These are phyloP conservation scores for Moniliella sp. DNA, from an alignment of 1,284 basidiomycete species.

Conservation along the genomic window DNA sequence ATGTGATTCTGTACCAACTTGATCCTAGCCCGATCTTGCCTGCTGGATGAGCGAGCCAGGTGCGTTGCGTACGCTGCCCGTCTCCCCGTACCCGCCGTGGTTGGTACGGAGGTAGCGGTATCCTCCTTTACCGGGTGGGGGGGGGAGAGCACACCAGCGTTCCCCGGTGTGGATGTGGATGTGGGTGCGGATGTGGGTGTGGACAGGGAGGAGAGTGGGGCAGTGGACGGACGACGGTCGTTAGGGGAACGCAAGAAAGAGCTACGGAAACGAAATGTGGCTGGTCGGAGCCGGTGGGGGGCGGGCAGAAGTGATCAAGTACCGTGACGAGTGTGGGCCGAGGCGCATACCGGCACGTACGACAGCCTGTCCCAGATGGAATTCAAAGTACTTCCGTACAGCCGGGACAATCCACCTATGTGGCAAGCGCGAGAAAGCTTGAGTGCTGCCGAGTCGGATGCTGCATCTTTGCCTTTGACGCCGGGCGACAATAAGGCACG, in stretches of 20 bases:
- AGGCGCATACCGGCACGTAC: constrained; percentile 4
- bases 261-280: too few relatives aligned
- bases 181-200: too few relatives aligned
- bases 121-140: constrained; percentile 41
- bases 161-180: constrained; percentile 11
- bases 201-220: too few relatives aligned
- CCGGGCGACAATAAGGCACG: too few relatives aligned
- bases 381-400: not conserved
- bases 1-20: too few relatives aligned
- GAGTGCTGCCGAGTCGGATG: not conserved
- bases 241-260: too few relatives aligned
- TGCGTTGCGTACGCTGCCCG: constrained; percentile 40
- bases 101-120: constrained; percentile 40
- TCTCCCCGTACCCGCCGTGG: constrained; percentile 48
- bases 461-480: too few relatives aligned
- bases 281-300: constrained; percentile 13
- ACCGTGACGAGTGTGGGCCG: constrained; percentile 19
- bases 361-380: not conserved
- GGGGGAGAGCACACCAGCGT: constrained; percentile 14
- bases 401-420: not conserved
- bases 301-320: constrained; percentile 19
- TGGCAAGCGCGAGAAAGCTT: not conserved
- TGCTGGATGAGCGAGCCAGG: too few relatives aligned
- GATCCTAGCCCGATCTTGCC: too few relatives aligned
- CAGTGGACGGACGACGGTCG: too few relatives aligned